Evolutionary conservation across 148 eudicot species (phyloP).

Genomic region (Silene conica): DNA sequence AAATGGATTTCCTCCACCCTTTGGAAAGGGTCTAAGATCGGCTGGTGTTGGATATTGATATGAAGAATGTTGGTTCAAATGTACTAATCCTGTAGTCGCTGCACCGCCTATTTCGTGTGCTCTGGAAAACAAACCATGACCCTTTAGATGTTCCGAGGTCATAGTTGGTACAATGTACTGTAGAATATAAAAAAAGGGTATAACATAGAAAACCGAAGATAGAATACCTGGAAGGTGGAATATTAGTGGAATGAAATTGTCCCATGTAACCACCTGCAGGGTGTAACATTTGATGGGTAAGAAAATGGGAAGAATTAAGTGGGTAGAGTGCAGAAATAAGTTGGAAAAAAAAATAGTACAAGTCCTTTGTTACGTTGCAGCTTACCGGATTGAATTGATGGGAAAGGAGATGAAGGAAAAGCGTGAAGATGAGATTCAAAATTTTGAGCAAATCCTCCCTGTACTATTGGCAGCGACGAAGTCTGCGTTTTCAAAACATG

Average conservation of each 20-base stretch:
- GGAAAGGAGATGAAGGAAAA: constrained; percentile 22
- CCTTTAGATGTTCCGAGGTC: too few relatives aligned
- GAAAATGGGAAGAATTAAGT: not conserved
- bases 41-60: constrained; percentile 26
- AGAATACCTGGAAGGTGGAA: constrained; percentile 45
- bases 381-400: constrained; percentile 28
- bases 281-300: constrained; percentile 28
- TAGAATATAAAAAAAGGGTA: too few relatives aligned
- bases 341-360: not conserved
- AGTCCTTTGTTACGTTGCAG: not conserved
- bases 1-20: constrained; percentile 60
- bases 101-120: constrained; percentile 31
- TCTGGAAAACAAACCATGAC: constrained; percentile 32
- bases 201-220: too few relatives aligned
- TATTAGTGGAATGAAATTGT: constrained; percentile 32
- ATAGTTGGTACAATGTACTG: too few relatives aligned
- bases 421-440: constrained; percentile 25
- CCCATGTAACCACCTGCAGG: constrained; percentile 50
- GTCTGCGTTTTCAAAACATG: constrained; percentile 31
- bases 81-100: constrained; percentile 30
- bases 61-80: constrained; percentile 31
- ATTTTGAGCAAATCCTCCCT: constrained; percentile 37
- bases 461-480: constrained; percentile 33
- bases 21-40: constrained; percentile 31
- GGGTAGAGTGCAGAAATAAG: not conserved